phyloP scores from a whole-genome alignment of 331 rosid species.

The Telfairia occidentalis region DNA sequence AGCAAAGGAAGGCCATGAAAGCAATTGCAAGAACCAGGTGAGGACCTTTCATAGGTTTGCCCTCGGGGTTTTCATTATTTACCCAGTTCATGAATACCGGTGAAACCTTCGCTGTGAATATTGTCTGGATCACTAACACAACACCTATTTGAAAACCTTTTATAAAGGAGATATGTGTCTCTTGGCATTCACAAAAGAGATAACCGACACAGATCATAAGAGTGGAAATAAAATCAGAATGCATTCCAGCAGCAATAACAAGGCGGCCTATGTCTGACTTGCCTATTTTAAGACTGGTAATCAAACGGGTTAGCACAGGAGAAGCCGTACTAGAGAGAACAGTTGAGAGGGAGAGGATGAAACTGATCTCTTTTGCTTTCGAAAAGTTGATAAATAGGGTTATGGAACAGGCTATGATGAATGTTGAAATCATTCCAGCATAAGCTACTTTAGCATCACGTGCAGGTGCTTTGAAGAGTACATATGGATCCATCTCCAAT shows the following conservation, averaged over 20 bases:
- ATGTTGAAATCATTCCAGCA: constrained; percentile 46
- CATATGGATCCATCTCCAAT: constrained; percentile 68
- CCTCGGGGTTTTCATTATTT: constrained; percentile 86
- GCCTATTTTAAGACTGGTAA: constrained; percentile 64
- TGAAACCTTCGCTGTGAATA: constrained; percentile 45
- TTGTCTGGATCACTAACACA: constrained; percentile 32
- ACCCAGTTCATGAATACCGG: constrained; percentile 75
- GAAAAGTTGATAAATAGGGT: constrained; percentile 36
- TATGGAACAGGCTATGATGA: constrained; percentile 28
- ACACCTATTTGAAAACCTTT: constrained; percentile 16
- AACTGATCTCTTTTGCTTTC: constrained; percentile 9
- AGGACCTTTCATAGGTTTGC: constrained; percentile 77
- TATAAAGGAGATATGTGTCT: not conserved
- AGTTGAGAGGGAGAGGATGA: constrained; percentile 43
- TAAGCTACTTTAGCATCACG: constrained; percentile 46
- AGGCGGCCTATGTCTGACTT: constrained; percentile 90
- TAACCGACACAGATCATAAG: constrained; percentile 56
- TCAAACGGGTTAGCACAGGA: constrained; percentile 61
- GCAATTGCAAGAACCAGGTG: constrained; percentile 69
- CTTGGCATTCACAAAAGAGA: constrained; percentile 8
- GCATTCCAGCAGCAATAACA: constrained; percentile 77
- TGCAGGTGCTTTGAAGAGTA: constrained; percentile 32
- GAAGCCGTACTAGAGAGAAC: constrained; percentile 69
- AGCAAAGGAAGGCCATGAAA: constrained; percentile 52
- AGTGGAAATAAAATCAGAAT: constrained; percentile 57